These are phyloP conservation scores for Cordyceps tenuipes DNA, from an alignment of 2,329 filamentous ascomycete species.

Conservation along the genomic window DNA sequence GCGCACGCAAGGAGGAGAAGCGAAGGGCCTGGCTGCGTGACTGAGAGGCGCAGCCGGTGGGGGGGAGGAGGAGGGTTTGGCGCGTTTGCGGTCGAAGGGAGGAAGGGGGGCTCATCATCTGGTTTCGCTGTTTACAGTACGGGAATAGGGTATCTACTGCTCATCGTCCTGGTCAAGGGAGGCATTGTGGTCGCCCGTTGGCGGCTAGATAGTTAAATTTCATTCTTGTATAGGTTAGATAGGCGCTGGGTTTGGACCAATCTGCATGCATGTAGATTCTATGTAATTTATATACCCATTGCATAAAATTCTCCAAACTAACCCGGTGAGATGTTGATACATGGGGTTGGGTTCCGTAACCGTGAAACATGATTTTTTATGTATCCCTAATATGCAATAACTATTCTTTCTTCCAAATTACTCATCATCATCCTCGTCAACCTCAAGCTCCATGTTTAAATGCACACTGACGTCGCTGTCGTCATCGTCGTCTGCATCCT, in stretches of 20 bases:
- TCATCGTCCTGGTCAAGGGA: not conserved
- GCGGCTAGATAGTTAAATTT: not conserved
- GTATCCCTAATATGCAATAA: conserved; percentile 3
- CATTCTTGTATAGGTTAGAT: not conserved
- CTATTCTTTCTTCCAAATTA: not conserved
- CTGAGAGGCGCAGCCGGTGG: conserved; percentile 41
- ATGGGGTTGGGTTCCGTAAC: not conserved
- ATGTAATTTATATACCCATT: not conserved
- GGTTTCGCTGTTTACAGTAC: not conserved
- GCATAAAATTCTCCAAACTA: not conserved
- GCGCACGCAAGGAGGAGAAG: conserved; percentile 89
- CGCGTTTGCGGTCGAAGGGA: not conserved
- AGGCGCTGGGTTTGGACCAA: not conserved
- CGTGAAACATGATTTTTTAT: not conserved
- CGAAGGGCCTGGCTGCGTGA: conserved; percentile 83
- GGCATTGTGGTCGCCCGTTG: not conserved
- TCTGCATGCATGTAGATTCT: not conserved
- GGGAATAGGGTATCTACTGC: not conserved
- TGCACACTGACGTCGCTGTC: conserved; percentile 48
- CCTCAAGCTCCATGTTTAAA: conserved; percentile 51
- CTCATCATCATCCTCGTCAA: conserved; percentile 32
- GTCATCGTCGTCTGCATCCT: conserved; percentile 30
- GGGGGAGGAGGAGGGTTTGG: not conserved
- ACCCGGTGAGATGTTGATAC: not conserved
- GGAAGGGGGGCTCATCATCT: not conserved